phyloP scores from a whole-genome alignment of 768 basidiomycete genomes.

The Termitomyces sp. region DNA sequence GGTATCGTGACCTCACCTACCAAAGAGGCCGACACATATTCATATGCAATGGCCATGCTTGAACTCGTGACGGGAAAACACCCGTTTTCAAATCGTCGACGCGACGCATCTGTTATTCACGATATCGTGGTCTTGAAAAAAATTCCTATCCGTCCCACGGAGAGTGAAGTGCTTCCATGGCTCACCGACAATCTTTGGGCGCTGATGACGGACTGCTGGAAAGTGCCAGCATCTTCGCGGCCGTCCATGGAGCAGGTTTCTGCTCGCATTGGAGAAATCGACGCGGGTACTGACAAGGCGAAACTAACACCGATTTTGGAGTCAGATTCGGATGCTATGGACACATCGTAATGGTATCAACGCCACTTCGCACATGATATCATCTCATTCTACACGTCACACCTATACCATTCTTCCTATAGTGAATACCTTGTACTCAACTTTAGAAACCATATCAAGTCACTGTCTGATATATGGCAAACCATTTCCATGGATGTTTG shows the following conservation, averaged over 20 bases:
- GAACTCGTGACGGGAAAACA: conserved; percentile 51
- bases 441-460: too few species aligned
- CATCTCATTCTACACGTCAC: too few species aligned
- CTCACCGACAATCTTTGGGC: conserved; percentile 47
- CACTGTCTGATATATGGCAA: too few species aligned
- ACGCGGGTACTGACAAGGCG: conserved; percentile 1
- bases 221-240: conserved; percentile 28
- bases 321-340: conserved; percentile 11
- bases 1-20: conserved; percentile 39
- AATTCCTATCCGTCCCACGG: conserved; percentile 40
- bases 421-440: too few species aligned
- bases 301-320: conserved; percentile 4
- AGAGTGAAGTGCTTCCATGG: conserved; percentile 28
- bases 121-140: conserved; percentile 34
- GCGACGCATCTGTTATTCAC: conserved; percentile 48
- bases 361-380: too few species aligned
- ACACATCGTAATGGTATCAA: conserved; percentile 1
- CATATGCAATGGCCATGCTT: conserved; percentile 57
- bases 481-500: too few species aligned
- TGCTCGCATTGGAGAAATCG: conserved; percentile 18
- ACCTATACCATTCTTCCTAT: too few species aligned
- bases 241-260: conserved; percentile 39
- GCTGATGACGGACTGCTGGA: conserved; percentile 46
- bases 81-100: conserved; percentile 47
- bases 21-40: conserved; percentile 49